Conservation (phyloP, 768 basidiomycete species). For the Rhizopogon vesiculosus region DNA sequence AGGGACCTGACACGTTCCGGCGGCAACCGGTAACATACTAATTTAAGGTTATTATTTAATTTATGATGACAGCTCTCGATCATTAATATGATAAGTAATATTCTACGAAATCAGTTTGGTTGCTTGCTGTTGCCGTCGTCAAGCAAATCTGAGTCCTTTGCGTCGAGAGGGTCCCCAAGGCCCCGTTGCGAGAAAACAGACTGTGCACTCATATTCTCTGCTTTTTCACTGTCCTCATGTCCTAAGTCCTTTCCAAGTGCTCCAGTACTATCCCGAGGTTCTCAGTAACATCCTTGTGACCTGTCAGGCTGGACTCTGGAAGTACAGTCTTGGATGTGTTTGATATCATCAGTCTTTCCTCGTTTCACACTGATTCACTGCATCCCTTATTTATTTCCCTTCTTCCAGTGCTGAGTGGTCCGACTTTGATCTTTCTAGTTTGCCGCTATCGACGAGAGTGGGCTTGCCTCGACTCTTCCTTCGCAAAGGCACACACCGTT, state of each 20-base stretch:
- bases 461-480: neutral
- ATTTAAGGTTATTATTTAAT: too few relatives aligned
- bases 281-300: neutral
- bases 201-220: neutral
- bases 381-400: neutral
- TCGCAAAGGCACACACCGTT: slow-evolving; percentile 8
- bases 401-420: neutral
- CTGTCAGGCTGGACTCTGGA: neutral
- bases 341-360: slow-evolving; percentile 4
- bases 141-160: slow-evolving; percentile 4
- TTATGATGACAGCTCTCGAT: too few relatives aligned
- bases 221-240: neutral
- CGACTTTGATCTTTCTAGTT: neutral
- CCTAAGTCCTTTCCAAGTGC: neutral
- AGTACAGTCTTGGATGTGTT: neutral
- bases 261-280: too few relatives aligned
- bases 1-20: too few relatives aligned
- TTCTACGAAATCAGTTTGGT: too few relatives aligned
- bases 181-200: neutral
- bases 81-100: too few relatives aligned
- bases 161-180: neutral
- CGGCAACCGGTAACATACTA: too few relatives aligned
- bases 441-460: slow-evolving; percentile 2
- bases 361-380: slow-evolving; percentile 2
- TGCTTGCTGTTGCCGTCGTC: slow-evolving; percentile 6